Evolutionary conservation across 257 asterid species (phyloP), one percentile per base, ranked within the genome.

Genomic region (Nicotiana noctiflora): DNA sequence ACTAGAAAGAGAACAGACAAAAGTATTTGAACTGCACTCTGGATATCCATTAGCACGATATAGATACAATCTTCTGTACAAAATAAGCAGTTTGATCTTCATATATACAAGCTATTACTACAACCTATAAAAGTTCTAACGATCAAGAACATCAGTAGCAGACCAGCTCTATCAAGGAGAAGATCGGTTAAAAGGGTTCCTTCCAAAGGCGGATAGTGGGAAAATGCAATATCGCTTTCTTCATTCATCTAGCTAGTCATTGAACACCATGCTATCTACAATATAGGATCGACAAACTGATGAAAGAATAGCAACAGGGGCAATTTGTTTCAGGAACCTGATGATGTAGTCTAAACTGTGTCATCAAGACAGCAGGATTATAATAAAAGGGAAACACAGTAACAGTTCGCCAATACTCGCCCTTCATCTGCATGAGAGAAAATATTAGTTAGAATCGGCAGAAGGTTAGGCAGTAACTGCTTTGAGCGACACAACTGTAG

Each of bases 201-300:
- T 21, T 13, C 59, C 37, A 46, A 11, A 72, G 77, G 59, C 4
- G 13, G 59, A 19, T 40, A n/a, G 77, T 37, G 77, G 21, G 14
- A 72, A 21, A 4, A 14, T 21, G 60, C 77, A 21, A 46, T 70
- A 46, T 70, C 8, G 6, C 14, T 72, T 70, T 21, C 77, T 44
- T 72, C 61, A 13, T 51, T 72, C 78, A 3, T 72, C 61, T 72
- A 49, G 78, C 78, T 46, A 72, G 78, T 49, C 60, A 44, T 23
- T 23, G 78, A 72, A 72, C 78, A 72, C 78, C 78, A 8, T 72
- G 61, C 32, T 72, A 72, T 72, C 23, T 72, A 62, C 40, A 72
- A 44, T 8, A 44, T 72, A 49, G 61, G 78, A 72, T 72, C 60
- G 25, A 72, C 61, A 23, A 49, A 32, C 23, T 49, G 60, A 31